phyloP scores from a whole-genome alignment of 495 filamentous ascomycete species.

The Penicillium desertorum region DNA sequence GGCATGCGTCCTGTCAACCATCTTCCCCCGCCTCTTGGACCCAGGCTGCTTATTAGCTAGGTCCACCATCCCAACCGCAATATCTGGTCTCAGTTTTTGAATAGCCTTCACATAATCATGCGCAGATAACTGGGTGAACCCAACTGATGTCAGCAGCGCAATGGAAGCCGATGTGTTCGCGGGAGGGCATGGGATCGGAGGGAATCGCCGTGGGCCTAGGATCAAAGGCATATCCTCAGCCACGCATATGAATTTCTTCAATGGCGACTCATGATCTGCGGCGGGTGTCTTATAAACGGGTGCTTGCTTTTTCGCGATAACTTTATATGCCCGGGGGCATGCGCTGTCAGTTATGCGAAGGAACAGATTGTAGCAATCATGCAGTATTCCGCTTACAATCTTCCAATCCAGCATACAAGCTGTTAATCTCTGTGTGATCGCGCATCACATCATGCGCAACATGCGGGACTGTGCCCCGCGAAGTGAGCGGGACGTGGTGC shows the following conservation, averaged over 20 bases:
- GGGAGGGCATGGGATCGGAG: constrained; percentile 68
- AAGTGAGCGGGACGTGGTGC: constrained; percentile 73
- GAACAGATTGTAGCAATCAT: neutral
- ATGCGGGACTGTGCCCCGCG: constrained; percentile 82
- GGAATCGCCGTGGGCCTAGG: constrained; percentile 75
- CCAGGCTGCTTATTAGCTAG: constrained; percentile 61
- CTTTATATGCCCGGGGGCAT: constrained; percentile 51
- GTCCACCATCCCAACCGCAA: constrained; percentile 77
- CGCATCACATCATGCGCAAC: constrained; percentile 79
- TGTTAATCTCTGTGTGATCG: constrained; percentile 61
- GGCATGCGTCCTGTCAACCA: constrained; percentile 78
- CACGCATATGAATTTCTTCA: constrained; percentile 72
- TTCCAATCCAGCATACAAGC: constrained; percentile 81
- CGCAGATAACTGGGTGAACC: constrained; percentile 68
- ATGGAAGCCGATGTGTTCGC: constrained; percentile 72
- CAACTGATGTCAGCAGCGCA: constrained; percentile 77
- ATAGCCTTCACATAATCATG: constrained; percentile 65
- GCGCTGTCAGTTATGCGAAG: constrained; percentile 24
- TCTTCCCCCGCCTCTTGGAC: constrained; percentile 70
- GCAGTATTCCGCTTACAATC: constrained; percentile 68
- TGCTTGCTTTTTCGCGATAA: constrained; percentile 62
- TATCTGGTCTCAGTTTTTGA: constrained; percentile 69
- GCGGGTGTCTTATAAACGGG: constrained; percentile 52
- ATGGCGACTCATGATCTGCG: constrained; percentile 45
- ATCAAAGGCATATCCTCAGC: constrained; percentile 59